Base-by-base conservation (phyloP, 441 rosid species). In the Viola pubescens region DNA sequence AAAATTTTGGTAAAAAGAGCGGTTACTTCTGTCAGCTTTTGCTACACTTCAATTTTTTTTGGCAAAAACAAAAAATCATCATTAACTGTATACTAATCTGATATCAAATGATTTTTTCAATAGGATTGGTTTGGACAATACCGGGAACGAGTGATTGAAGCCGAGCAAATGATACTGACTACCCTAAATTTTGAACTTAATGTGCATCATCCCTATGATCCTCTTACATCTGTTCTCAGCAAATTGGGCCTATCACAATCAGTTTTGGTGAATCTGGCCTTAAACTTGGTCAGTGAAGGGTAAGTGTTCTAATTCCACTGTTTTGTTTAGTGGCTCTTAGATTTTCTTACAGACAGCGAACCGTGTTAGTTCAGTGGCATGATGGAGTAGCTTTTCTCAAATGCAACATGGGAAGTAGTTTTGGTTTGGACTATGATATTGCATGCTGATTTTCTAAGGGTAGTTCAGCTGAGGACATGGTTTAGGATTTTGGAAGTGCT, bases 91-190 rank as follows among this genome's bases (percentile, higher is more conserved):
- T 45, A 43, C 58, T 73, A 70, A 64, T 58, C 9, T 60, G 64
- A 54, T 66, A 43, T 67, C 34, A 26, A 26, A 48, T 56, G 34
- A 62, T 71, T 8, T 70, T 47, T 52, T 61, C 42, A 54, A 61
- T 82, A 87, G 95, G 91, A 82, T 63, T 87, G 95, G 95, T 84
- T 82, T 75, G 95, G 84, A 70, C 84, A 77, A 65, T 87, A 84
- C 59, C 81, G 87, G 58, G 89, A 84, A 57, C 82, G 82, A 52
- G 84, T 82, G 62, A 69, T 37, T 4, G 89, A 84, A 68, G 91
- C 91, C 38, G 95, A 87, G 79, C 91, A 82, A 74, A 77, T 84
- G 82, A 78, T 87, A 59, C 58, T 87, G 79, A 80, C 89, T 0
- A 81, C 95, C 34, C 77, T 87, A 48, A 84, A 87, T 67, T 87